Percentiles rank a stretch among this genome's conserved stretches.
Conservation (phyloP, 2,329 filamentous ascomycete genomes). For the Acrocalymma vagum region DNA sequence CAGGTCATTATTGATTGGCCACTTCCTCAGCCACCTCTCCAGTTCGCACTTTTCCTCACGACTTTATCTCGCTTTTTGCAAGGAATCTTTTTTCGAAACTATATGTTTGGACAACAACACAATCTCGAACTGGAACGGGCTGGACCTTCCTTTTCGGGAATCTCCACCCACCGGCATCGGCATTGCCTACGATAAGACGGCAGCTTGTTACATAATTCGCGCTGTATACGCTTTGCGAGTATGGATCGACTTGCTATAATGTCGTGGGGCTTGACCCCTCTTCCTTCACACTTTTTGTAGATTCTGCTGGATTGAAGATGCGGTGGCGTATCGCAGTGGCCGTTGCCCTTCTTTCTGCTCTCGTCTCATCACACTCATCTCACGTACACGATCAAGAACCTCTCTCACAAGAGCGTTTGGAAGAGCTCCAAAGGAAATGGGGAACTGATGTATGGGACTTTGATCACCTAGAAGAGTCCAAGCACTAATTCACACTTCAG, state of each 20-base stretch:
- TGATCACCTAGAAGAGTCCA: not conserved
- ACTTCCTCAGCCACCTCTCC: slow-evolving; percentile 11
- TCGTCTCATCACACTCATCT: slow-evolving; percentile 33
- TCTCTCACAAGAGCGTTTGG: slow-evolving; percentile 39
- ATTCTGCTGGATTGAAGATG: slow-evolving; percentile 16
- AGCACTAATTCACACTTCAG: slow-evolving; percentile 42
- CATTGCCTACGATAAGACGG: slow-evolving; percentile 32
- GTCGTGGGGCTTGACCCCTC: slow-evolving; percentile 3
- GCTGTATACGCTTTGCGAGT: slow-evolving; percentile 17
- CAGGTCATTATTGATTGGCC: slow-evolving; percentile 34
- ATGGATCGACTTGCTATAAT: slow-evolving; percentile 1
- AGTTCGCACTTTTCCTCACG: not conserved
- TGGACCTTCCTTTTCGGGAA: slow-evolving; percentile 30
- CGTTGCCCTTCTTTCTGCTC: slow-evolving; percentile 21
- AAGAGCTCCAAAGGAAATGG: slow-evolving; percentile 50
- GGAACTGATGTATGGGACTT: slow-evolving; percentile 46
- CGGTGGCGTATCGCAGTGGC: slow-evolving; percentile 21
- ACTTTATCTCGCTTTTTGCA: not conserved
- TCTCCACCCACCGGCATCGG: slow-evolving; percentile 27
- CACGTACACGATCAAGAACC: slow-evolving; percentile 34
- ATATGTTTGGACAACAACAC: not conserved
- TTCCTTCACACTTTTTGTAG: not conserved
- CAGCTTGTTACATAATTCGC: slow-evolving; percentile 40
- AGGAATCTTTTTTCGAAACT: not conserved
- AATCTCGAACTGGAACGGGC: slow-evolving; percentile 14